Base-by-base conservation (phyloP, 768 basidiomycete species). In the Jaapia argillacea region DNA sequence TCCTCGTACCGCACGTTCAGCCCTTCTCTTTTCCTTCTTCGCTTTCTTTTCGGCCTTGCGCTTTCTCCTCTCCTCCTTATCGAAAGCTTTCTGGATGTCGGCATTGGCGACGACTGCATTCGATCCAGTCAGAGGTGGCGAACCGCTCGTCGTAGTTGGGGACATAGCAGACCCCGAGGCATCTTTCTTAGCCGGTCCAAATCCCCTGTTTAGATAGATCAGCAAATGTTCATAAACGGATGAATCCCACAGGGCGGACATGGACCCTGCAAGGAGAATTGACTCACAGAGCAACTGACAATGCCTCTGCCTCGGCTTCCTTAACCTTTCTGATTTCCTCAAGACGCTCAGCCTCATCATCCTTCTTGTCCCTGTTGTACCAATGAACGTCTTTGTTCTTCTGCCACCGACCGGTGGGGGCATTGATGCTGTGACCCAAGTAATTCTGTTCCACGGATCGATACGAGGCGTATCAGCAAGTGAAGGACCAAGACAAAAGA, bases 361-460 rank as follows among this genome's bases (percentile, higher is more conserved):
- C 49, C 1, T 57, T 54, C 25, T 48, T 22, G 4, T 91, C 88
- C 23, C 92, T 79, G 53, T 68, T 76, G 58, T 94, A 98, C 93
- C 93, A 98, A 54, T 94, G 92, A 13, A 98, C 66, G 55, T 98
- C 93, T 59, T 93, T 91, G 67, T 91, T 90, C 65, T 93, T 93
- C 65, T 96, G 93, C 93, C 93, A 98, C 38, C 93, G 71, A 1
- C 93, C 93, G 1, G 88, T 88, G 0, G 93, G 93, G 2, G 93
- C 93, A 56, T 93, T 93, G 65, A 96, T 77, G 42, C 87, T 87
- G 58, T 94, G 89, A 4, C 93, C 93, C 2, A 98, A 78, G 61
- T 98, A 98, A 64, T 96, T 83, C 84, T 97, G 55, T 10, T 20
- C 13, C 7, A 14, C 39, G n/a, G 4, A 36, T 12, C 16, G 28